Conservation (phyloP, 768 basidiomycete species). For the Wakefieldia striispora region DNA sequence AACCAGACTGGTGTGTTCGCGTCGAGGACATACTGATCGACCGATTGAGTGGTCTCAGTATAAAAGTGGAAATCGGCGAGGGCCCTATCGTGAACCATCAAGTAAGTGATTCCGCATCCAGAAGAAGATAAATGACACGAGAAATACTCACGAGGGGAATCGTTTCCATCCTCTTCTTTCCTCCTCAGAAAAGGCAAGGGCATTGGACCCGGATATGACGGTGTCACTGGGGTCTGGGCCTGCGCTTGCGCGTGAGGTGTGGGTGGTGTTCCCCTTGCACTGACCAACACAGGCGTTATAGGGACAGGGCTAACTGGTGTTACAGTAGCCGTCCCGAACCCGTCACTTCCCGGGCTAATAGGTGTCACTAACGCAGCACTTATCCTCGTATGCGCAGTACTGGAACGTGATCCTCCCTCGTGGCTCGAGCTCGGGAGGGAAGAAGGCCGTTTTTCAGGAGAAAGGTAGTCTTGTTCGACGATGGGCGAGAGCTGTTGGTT, state of each 20-base stretch:
- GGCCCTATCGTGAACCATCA: constrained; percentile 35
- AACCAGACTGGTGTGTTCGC: constrained; percentile 51
- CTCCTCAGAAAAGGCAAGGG: constrained; percentile 21
- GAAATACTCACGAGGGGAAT: constrained; percentile 41
- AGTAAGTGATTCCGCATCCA: constrained; percentile 3
- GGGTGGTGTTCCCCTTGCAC: constrained; percentile 13
- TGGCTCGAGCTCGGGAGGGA: constrained; percentile 31
- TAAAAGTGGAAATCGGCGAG: constrained; percentile 54
- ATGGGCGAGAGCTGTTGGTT: constrained; percentile 59
- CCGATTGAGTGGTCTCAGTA: constrained; percentile 63
- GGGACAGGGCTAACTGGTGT: constrained; percentile 31
- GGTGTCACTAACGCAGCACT: constrained; percentile 29
- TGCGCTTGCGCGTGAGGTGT: constrained; percentile 16
- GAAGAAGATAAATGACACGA: neutral
- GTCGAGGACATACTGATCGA: constrained; percentile 65
- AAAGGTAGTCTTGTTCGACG: constrained; percentile 61
- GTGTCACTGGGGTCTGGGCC: constrained; percentile 25
- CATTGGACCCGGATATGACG: constrained; percentile 19
- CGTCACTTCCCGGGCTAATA: constrained; percentile 20
- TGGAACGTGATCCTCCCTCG: constrained; percentile 26
- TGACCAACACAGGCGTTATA: constrained; percentile 24
- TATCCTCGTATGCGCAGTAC: constrained; percentile 34
- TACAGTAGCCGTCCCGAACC: constrained; percentile 21
- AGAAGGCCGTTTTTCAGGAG: constrained; percentile 43
- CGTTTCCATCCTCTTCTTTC: constrained; percentile 29